Conservation (phyloP, 2,329 filamentous ascomycete species). For the Clonostachys sp. region DNA sequence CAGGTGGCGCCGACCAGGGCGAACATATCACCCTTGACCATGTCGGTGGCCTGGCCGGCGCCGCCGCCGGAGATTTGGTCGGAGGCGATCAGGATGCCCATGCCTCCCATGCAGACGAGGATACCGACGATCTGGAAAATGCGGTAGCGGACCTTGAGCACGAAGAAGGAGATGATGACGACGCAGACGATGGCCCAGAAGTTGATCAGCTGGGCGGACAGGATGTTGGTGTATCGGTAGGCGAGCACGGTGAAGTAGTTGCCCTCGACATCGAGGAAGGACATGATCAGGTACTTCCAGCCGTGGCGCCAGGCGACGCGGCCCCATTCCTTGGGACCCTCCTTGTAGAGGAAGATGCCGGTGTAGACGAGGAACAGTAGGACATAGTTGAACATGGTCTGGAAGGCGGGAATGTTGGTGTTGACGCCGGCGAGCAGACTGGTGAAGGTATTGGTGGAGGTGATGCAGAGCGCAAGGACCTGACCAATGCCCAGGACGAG, state of each 20-base stretch:
- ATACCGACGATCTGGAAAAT: constrained; percentile 82
- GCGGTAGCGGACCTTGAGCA: constrained; percentile 88
- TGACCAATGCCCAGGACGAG: constrained; percentile 77
- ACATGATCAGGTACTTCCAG: constrained; percentile 91
- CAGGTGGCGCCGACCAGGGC: constrained; percentile 83
- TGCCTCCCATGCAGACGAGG: constrained; percentile 84
- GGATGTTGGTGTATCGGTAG: constrained; percentile 86
- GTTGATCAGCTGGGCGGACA: constrained; percentile 93
- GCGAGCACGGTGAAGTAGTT: constrained; percentile 98
- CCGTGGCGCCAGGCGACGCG: constrained; percentile 64
- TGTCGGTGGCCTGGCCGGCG: constrained; percentile 61
- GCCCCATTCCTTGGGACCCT: constrained; percentile 69
- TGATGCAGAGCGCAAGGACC: constrained; percentile 83
- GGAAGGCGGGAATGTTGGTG: constrained; percentile 88
- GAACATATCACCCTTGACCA: constrained; percentile 89
- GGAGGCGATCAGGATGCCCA: constrained; percentile 78
- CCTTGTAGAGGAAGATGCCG: constrained; percentile 70
- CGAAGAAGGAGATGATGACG: constrained; percentile 74
- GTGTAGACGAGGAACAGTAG: constrained; percentile 81
- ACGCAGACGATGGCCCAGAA: constrained; percentile 98
- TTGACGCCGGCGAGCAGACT: constrained; percentile 61
- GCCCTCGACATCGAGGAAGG: constrained; percentile 90
- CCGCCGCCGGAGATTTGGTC: constrained; percentile 80
- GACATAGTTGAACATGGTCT: constrained; percentile 92
- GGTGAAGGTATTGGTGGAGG: constrained; percentile 86